These are phyloP conservation scores for Alternaria rosae DNA, from an alignment of 2,329 filamentous ascomycete genomes.

Conservation along the genomic window DNA sequence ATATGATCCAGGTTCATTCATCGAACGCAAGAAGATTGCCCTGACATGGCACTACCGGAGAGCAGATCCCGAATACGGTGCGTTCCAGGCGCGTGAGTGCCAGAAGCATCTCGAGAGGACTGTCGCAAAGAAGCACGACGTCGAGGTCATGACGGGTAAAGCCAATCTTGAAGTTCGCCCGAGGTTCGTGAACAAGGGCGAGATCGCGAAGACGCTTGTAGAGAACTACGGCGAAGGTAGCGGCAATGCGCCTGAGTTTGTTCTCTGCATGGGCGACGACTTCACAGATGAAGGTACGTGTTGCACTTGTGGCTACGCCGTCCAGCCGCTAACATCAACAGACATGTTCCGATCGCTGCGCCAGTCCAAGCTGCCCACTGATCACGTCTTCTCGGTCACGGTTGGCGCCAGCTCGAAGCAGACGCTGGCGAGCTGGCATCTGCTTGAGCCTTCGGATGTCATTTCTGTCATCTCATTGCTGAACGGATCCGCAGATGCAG, in stretches of 20 bases:
- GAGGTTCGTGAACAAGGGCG: conserved; percentile 96
- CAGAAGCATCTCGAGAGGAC: conserved; percentile 80
- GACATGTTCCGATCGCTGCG: conserved; percentile 84
- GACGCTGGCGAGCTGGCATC: conserved; percentile 87
- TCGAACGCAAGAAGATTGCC: conserved; percentile 92
- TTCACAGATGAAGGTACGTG: conserved; percentile 90
- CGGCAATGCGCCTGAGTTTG: conserved; percentile 76
- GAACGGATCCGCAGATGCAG: conserved; percentile 57
- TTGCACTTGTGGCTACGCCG: neutral
- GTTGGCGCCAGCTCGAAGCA: conserved; percentile 92
- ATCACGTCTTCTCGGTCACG: conserved; percentile 87
- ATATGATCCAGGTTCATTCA: conserved; percentile 73
- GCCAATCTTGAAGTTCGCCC: conserved; percentile 97
- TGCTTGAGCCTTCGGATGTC: conserved; percentile 88
- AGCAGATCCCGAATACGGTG: conserved; percentile 84
- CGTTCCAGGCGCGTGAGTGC: conserved; percentile 80
- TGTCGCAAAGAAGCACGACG: conserved; percentile 81
- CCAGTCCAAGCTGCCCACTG: conserved; percentile 61
- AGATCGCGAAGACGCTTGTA: conserved; percentile 87
- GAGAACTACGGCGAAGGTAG: conserved; percentile 69
- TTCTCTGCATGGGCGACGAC: conserved; percentile 91
- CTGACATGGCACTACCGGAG: conserved; percentile 97
- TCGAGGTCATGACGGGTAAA: conserved; percentile 97
- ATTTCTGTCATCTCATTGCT: conserved; percentile 69
- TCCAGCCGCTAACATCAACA: conserved; percentile 40